These are phyloP conservation scores for Protomyces pachydermus DNA, from an alignment of 1,139 yeast genomes.

Conservation along the genomic window DNA sequence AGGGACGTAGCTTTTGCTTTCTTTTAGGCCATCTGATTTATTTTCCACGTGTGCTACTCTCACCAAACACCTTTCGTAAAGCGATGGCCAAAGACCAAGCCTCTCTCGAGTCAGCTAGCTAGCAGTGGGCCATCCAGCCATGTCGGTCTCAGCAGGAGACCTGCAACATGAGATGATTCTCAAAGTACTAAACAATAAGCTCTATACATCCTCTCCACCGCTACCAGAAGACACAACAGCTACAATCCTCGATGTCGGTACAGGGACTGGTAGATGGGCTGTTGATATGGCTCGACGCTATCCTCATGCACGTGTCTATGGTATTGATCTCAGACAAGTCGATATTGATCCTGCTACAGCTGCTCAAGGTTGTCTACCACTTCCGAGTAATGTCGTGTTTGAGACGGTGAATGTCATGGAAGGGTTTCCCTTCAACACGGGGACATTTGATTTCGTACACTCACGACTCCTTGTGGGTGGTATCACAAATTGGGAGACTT, in stretches of 20 bases:
- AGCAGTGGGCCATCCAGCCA: background rate
- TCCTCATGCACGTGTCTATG: slow-evolving; percentile 27
- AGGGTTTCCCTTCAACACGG: slow-evolving; percentile 27
- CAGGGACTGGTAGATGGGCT: slow-evolving; percentile 32
- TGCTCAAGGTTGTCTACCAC: background rate
- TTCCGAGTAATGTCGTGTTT: slow-evolving; percentile 26
- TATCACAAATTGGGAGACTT: slow-evolving; percentile 29
- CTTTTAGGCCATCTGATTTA: too few species aligned
- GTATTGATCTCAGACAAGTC: slow-evolving; percentile 29
- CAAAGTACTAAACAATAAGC: background rate
- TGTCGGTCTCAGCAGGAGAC: background rate
- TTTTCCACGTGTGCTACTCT: too few species aligned
- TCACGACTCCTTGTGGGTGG: slow-evolving; percentile 28
- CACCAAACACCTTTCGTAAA: too few species aligned
- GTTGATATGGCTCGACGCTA: slow-evolving; percentile 29
- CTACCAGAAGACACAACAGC: background rate
- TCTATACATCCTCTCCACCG: slow-evolving; percentile 4
- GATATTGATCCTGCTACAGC: background rate
- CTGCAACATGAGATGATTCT: slow-evolving; percentile 19
- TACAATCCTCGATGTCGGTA: slow-evolving; percentile 29
- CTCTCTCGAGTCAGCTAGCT: too few species aligned
- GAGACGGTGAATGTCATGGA: slow-evolving; percentile 30
- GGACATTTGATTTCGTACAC: slow-evolving; percentile 29
- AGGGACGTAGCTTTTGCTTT: too few species aligned
- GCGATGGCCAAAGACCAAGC: too few species aligned